Percentiles rank a stretch among this genome's conserved stretches.
Conservation (phyloP, 352 stramenopile species). For the Pythium guiyangense region DNA sequence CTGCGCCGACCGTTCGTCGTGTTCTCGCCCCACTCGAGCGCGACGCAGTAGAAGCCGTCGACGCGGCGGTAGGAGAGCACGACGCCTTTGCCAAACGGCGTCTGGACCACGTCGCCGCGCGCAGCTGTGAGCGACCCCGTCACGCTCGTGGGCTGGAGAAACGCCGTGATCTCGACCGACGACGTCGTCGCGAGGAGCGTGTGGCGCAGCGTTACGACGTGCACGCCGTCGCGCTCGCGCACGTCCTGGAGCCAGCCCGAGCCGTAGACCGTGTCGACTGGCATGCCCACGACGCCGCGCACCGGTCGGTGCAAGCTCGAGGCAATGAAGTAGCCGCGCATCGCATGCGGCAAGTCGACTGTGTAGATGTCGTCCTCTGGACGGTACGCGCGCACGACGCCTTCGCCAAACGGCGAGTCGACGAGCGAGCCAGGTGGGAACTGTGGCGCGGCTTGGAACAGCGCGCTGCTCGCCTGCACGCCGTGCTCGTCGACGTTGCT, state of each 20-base stretch:
- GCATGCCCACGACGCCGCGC: conserved; percentile 49
- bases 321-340: conserved; percentile 50
- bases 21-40: conserved; percentile 54
- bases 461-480: conserved; percentile 11
- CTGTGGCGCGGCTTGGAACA: conserved; percentile 7
- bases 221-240: conserved; percentile 56
- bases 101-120: conserved; percentile 73
- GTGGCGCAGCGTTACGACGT: conserved; percentile 64
- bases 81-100: conserved; percentile 69
- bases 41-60: conserved; percentile 68
- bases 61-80: conserved; percentile 57
- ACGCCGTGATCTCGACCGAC: conserved; percentile 43
- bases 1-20: conserved; percentile 19
- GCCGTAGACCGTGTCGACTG: conserved; percentile 63
- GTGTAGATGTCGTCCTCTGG: conserved; percentile 47
- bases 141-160: conserved; percentile 54
- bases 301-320: conserved; percentile 27
- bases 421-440: conserved; percentile 52
- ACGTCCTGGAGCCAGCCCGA: conserved; percentile 60
- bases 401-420: conserved; percentile 62
- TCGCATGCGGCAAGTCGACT: conserved; percentile 31
- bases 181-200: conserved; percentile 23
- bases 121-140: conserved; percentile 54
- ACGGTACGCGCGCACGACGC: conserved; percentile 43
- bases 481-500: conserved; percentile 14